These are phyloP conservation scores for Hypoxylon fragiforme DNA, from an alignment of 495 filamentous ascomycete species.

Conservation along the genomic window DNA sequence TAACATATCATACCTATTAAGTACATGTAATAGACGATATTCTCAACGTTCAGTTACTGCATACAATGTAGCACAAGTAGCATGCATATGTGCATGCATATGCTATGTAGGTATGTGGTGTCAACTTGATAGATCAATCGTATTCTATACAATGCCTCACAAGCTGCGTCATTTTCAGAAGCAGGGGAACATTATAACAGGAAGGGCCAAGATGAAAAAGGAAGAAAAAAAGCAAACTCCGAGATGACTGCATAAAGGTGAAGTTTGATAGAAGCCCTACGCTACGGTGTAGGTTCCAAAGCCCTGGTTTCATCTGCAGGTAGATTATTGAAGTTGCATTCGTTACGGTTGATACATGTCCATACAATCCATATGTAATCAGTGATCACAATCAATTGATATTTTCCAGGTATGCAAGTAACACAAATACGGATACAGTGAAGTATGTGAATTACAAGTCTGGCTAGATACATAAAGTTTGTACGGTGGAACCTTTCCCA, in stretches of 20 bases:
- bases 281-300: slow-evolving; percentile 20
- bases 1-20: neutral
- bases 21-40: slow-evolving; percentile 8
- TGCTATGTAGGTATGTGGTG: too few species aligned
- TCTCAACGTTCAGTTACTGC: slow-evolving; percentile 6
- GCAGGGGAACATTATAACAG: too few species aligned
- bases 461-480: neutral
- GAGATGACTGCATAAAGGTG: slow-evolving; percentile 28
- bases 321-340: slow-evolving; percentile 31
- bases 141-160: too few species aligned
- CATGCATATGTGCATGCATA: too few species aligned
- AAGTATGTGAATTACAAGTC: too few species aligned
- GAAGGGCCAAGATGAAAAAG: neutral
- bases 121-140: too few species aligned
- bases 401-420: neutral
- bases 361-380: slow-evolving; percentile 16
- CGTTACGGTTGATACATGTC: too few species aligned
- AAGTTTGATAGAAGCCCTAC: slow-evolving; percentile 14
- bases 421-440: neutral
- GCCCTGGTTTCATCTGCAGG: slow-evolving; percentile 22
- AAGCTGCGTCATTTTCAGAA: too few species aligned
- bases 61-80: too few species aligned
- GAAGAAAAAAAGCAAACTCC: slow-evolving; percentile 18
- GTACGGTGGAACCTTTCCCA: slow-evolving; percentile 5
- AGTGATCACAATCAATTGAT: too few species aligned